These are phyloP conservation scores for Borovskyia barvae DNA, from an alignment of 208 protist genomes.

Conservation along the genomic window DNA sequence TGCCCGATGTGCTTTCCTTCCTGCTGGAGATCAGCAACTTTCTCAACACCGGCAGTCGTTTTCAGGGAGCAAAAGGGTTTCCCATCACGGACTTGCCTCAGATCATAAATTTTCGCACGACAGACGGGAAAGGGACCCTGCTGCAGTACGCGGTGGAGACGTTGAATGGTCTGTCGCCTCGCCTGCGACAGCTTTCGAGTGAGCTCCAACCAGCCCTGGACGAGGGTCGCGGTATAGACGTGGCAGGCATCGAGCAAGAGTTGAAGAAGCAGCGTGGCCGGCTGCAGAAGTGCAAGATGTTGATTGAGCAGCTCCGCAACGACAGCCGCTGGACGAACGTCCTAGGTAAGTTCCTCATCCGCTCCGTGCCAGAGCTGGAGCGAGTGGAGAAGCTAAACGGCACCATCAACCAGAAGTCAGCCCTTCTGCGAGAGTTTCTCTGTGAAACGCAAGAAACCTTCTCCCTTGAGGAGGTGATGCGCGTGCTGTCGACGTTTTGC, in stretches of 20 bases:
- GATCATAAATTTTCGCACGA: constrained; percentile 68
- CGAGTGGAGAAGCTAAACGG: constrained; percentile 42
- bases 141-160: constrained; percentile 54
- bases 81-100: constrained; percentile 65
- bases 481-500: constrained; percentile 52
- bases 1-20: constrained; percentile 57
- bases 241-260: constrained; percentile 53
- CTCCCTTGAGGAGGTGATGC: constrained; percentile 54
- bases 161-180: constrained; percentile 31
- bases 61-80: constrained; percentile 72
- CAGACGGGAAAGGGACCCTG: constrained; percentile 60
- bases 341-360: constrained; percentile 64
- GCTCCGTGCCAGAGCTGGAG: constrained; percentile 41
- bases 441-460: constrained; percentile 53
- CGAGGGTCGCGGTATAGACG: constrained; percentile 47
- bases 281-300: constrained; percentile 42
- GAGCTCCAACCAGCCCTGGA: constrained; percentile 65
- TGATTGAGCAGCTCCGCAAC: constrained; percentile 47
- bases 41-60: constrained; percentile 74
- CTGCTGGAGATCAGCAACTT: constrained; percentile 74
- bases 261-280: constrained; percentile 36
- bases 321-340: constrained; percentile 56
- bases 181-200: constrained; percentile 35
- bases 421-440: constrained; percentile 46
- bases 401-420: constrained; percentile 40